Conservation (phyloP, 1,284 basidiomycete species). For the Meira miltonrushii region DNA sequence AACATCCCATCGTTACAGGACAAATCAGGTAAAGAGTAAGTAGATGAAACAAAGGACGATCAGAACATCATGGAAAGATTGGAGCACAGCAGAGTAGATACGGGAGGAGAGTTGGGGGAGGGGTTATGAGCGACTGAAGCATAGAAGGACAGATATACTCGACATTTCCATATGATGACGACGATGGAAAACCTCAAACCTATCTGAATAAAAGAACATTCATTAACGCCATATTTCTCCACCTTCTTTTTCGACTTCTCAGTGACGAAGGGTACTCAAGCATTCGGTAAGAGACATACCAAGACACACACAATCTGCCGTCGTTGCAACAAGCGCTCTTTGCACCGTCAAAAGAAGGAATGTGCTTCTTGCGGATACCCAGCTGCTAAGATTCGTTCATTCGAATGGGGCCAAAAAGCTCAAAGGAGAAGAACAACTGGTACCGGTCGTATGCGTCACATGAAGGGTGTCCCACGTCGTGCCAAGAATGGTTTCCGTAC, state of each 20-base stretch:
- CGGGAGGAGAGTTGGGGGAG: background rate
- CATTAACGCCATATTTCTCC: background rate
- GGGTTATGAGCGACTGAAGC: too few species aligned
- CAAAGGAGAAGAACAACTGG: slow-evolving; percentile 98
- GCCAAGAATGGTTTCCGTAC: slow-evolving; percentile 81
- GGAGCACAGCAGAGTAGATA: background rate
- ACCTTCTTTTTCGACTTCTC: background rate
- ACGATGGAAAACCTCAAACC: background rate
- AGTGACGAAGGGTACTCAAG: slow-evolving; percentile 49
- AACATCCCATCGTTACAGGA: too few species aligned
- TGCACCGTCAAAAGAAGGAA: slow-evolving; percentile 95
- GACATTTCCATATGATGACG: background rate
- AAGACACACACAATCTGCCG: slow-evolving; percentile 83
- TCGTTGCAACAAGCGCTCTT: slow-evolving; percentile 83
- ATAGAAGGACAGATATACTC: background rate
- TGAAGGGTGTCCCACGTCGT: slow-evolving; percentile 62
- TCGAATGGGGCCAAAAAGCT: slow-evolving; percentile 96
- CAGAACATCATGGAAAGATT: too few species aligned
- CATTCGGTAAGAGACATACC: slow-evolving; percentile 59
- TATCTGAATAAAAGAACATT: background rate
- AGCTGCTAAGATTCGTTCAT: slow-evolving; percentile 87
- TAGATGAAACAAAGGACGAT: too few species aligned
- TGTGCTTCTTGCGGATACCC: slow-evolving; percentile 97
- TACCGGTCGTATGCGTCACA: slow-evolving; percentile 90
- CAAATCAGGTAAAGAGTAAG: too few species aligned